Base-by-base conservation (phyloP, 345 rosid genomes). In the Salix purpurea region DNA sequence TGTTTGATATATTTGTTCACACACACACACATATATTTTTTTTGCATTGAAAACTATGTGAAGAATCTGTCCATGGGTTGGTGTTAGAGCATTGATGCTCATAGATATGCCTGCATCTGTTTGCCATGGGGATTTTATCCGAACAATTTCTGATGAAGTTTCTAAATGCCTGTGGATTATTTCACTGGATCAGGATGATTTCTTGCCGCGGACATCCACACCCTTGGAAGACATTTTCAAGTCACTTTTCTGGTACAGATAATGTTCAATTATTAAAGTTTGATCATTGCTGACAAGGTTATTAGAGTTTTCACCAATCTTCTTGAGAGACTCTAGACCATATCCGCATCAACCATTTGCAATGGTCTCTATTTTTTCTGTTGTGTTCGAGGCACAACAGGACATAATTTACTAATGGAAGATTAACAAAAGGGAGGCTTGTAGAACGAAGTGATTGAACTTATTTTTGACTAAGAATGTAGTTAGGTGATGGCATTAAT, bases 161-260 rank as follows among this genome's bases (percentile, higher is more conserved):
- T 19, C 65, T 58, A 6, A 50, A n/a, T 65, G 65, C 28, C 42
- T 42, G 28, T 56, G 21, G 56, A 21, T 37, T 40, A 37, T 75
- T 74, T 76, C 64, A 61, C 50, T 80, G 74, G 52, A 76, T 61
- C 91, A 96, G 97, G 99, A 96, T 88, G 99, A 96, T 78, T 96
- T 93, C 86, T 87, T 96, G 82, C 98, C 98, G 0, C 88, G 97
- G 80, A 96, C 95, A 46, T 94, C 99, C 72, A 96, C 98, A 15
- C 98, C 99, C 21, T 76, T 93, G 84, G 94, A 93, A 87, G 99
- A 96, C 89, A 93, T 96, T 78, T 96, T 96, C 94, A 92, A 92
- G 86, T 96, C 98, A 73, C 92, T 96, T 76, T 92, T 93, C 96
- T 96, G 99, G 99, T 92, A 91, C 70, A 14, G 65, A 58, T 70